Percentiles rank a stretch among this genome's conserved stretches.
phyloP scores from a whole-genome alignment of 371 early-diverging fungal genomes.

The Apophysomyces trapeziformis region DNA sequence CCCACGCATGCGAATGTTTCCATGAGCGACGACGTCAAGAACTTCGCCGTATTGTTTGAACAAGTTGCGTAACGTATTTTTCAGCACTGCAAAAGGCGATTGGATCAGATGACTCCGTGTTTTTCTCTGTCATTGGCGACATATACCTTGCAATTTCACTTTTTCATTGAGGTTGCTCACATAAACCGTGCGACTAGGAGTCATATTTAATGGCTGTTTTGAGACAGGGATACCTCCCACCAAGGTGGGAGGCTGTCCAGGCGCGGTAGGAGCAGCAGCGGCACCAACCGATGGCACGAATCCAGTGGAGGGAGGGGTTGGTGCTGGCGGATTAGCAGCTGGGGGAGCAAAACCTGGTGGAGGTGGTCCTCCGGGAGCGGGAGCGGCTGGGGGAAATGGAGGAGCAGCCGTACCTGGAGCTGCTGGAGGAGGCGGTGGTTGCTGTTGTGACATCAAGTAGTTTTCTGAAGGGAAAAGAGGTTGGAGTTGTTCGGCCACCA shows the following conservation, averaged over 20 bases:
- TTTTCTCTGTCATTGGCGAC: background rate
- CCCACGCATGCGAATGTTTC: constrained; percentile 74
- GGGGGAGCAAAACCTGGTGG: constrained; percentile 16
- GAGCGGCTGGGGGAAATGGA: constrained; percentile 18
- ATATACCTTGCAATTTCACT: constrained; percentile 77
- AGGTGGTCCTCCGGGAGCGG: constrained; percentile 15
- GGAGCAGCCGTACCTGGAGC: constrained; percentile 11
- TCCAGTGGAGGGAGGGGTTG: constrained; percentile 13
- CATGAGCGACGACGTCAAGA: constrained; percentile 70
- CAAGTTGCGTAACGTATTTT: constrained; percentile 76
- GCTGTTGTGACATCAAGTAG: constrained; percentile 17
- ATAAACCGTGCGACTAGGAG: constrained; percentile 85
- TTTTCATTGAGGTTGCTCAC: constrained; percentile 88
- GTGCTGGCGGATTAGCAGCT: constrained; percentile 6
- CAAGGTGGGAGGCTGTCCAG: constrained; percentile 22
- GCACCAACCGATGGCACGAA: constrained; percentile 11
- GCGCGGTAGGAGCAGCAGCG: constrained; percentile 16
- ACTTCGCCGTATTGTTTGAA: constrained; percentile 80
- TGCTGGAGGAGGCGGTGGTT: constrained; percentile 11
- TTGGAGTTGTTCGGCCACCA: background rate
- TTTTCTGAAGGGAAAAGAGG: background rate
- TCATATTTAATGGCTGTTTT: constrained; percentile 62
- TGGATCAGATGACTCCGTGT: background rate
- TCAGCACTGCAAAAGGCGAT: constrained; percentile 59
- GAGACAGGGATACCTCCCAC: constrained; percentile 51